These are phyloP conservation scores for Tolypocladium tropicale DNA, from an alignment of 2,329 filamentous ascomycete genomes.

Conservation along the genomic window DNA sequence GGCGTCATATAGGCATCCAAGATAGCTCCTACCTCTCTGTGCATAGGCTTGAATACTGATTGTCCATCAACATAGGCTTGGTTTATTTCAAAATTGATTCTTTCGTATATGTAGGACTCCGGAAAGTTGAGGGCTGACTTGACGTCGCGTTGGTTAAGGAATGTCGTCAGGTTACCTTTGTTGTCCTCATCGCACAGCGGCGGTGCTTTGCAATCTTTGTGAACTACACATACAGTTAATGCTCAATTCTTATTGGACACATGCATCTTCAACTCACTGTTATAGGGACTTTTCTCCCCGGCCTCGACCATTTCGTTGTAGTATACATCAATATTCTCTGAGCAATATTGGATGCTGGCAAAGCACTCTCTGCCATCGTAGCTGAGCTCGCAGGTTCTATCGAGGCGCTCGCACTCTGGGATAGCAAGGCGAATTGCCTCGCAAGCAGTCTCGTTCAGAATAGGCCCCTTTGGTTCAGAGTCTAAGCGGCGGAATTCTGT, in stretches of 20 bases:
- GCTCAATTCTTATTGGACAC: too few species aligned
- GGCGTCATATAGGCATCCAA: neutral
- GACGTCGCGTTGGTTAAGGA: neutral
- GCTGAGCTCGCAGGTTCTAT: neutral
- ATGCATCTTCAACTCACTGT: too few species aligned
- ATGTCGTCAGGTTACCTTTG: neutral
- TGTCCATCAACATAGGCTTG: neutral
- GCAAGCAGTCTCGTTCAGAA: neutral
- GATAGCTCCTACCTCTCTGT: neutral
- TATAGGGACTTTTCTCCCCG: too few species aligned
- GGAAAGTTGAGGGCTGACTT: neutral
- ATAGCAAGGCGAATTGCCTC: neutral
- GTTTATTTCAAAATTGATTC: neutral
- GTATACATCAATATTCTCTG: neutral
- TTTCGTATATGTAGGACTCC: neutral
- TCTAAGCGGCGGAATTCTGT: neutral
- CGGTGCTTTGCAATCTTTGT: too few species aligned
- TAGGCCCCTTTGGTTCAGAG: neutral
- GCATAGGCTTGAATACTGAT: neutral
- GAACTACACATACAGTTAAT: too few species aligned
- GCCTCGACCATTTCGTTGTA: neutral
- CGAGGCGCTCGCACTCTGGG: neutral
- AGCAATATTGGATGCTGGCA: neutral
- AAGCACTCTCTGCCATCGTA: neutral
- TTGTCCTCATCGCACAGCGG: neutral